A percentile compares a stretch with the other conserved stretches of the same genome.
Evolutionary conservation across 371 early-diverging fungal genomes (phyloP).

Genomic region (Haplosporangium sp.): DNA sequence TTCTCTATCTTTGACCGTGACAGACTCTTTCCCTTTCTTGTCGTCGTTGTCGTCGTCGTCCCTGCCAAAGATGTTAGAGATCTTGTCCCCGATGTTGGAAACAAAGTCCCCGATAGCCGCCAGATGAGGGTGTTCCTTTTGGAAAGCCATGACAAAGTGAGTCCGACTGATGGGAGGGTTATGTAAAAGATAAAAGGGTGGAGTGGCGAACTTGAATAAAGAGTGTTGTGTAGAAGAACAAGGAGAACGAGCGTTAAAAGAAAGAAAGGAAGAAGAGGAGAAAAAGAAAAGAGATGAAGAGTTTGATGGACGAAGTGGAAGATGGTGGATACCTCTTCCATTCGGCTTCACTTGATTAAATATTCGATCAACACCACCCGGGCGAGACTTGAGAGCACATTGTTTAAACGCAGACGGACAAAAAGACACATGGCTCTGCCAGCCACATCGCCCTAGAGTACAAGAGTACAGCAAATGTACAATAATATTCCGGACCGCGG

Average conservation of each 20-base stretch:
- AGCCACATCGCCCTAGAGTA: no score
- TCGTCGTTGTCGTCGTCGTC: background rate
- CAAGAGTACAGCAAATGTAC: no score
- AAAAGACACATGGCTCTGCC: no score
- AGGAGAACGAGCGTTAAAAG: background rate
- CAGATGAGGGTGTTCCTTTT: constrained; percentile 25
- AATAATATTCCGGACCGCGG: no score
- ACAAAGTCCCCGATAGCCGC: constrained; percentile 36
- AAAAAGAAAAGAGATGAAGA: background rate
- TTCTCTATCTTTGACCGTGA: constrained; percentile 20
- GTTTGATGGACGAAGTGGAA: background rate
- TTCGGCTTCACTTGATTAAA: no score
- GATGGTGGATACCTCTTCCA: no score
- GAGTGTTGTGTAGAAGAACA: background rate
- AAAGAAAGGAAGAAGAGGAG: background rate
- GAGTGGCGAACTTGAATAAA: background rate
- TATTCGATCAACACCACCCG: no score
- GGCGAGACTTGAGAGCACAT: no score
- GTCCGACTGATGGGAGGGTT: background rate
- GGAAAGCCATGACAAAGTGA: constrained; percentile 17
- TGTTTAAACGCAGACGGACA: no score
- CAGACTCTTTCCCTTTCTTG: constrained; percentile 10
- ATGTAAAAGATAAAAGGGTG: background rate
- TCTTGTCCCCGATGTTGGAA: constrained; percentile 20
- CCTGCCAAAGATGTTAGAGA: constrained; percentile 5